phyloP scores from a whole-genome alignment of 768 basidiomycete species.

The Dacryopinax primogenitus region DNA sequence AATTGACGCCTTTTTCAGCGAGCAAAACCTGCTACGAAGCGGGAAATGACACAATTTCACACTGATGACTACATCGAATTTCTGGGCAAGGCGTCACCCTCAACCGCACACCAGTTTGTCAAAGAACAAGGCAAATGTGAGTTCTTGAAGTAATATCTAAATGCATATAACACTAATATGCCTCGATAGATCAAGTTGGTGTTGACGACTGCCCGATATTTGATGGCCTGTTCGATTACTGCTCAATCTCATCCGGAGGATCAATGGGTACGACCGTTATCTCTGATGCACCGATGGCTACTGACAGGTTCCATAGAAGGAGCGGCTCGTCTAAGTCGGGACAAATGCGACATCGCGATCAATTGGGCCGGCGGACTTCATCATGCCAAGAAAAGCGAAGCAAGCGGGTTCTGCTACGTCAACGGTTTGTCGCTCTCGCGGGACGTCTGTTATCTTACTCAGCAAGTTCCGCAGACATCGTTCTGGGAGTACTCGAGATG shows the following conservation, averaged over 20 bases:
- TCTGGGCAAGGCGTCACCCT: constrained; percentile 81
- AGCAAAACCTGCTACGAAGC: constrained; percentile 97
- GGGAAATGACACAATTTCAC: constrained; percentile 98
- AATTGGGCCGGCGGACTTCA: constrained; percentile 99
- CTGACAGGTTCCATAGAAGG: constrained; percentile 53
- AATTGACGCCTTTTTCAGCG: constrained; percentile 39
- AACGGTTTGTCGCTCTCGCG: constrained; percentile 48
- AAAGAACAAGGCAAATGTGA: constrained; percentile 94
- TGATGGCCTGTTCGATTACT: constrained; percentile 96
- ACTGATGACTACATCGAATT: constrained; percentile 99
- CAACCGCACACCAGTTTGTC: constrained; percentile 84
- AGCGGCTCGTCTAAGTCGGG: constrained; percentile 82
- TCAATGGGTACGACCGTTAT: constrained; percentile 73
- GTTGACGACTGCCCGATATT: constrained; percentile 94
- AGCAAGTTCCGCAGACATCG: constrained; percentile 57
- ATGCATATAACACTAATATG: background rate
- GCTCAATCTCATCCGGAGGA: constrained; percentile 98
- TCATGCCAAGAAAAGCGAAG: constrained; percentile 98
- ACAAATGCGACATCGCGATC: constrained; percentile 97
- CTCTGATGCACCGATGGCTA: background rate
- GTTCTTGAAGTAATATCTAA: constrained; percentile 19
- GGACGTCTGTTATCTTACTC: background rate
- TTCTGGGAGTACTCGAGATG: constrained; percentile 89
- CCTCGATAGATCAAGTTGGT: constrained; percentile 76
- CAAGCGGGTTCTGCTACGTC: constrained; percentile 97